A percentile compares a stretch with the other conserved stretches of the same genome.
These are phyloP conservation scores for Uronychia setigera DNA, from an alignment of 73 alveolate genomes.

Conservation along the genomic window DNA sequence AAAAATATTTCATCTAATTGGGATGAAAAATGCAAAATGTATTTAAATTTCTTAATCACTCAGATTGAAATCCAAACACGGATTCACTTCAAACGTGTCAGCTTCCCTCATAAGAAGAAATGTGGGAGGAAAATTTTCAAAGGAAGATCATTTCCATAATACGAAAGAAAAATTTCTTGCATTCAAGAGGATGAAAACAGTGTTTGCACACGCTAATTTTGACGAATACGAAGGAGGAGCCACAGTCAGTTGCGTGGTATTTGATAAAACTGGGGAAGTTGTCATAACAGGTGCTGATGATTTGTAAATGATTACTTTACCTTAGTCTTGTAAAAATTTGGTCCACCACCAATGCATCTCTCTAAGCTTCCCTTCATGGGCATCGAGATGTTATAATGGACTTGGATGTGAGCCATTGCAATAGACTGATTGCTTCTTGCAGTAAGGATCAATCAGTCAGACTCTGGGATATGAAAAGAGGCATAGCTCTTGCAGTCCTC, in stretches of 20 bases:
- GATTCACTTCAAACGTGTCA: neutral
- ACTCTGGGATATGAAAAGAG: conserved; percentile 48
- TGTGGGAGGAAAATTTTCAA: neutral
- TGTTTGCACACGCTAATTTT: conserved; percentile 50
- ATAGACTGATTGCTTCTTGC: conserved; percentile 41
- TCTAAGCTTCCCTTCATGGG: conserved; percentile 60
- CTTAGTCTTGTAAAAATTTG: conserved; percentile 41
- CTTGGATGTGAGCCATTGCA: conserved; percentile 58
- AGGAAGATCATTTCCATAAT: neutral
- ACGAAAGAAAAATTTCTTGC: neutral
- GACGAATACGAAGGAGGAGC: conserved; percentile 23
- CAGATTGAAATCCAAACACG: neutral
- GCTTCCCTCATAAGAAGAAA: neutral
- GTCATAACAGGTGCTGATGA: conserved; percentile 65
- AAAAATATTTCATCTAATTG: neutral
- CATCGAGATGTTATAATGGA: conserved; percentile 48
- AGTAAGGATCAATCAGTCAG: conserved; percentile 42
- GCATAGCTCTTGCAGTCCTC: conserved; percentile 19
- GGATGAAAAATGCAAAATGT: neutral
- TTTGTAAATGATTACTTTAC: conserved; percentile 20
- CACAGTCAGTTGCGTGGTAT: conserved; percentile 35
- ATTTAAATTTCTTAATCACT: neutral
- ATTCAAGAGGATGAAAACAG: conserved; percentile 54
- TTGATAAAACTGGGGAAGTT: conserved; percentile 29
- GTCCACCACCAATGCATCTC: conserved; percentile 48